phyloP scores from a whole-genome alignment of 495 filamentous ascomycete genomes.

The Aspergillus indologenus region DNA sequence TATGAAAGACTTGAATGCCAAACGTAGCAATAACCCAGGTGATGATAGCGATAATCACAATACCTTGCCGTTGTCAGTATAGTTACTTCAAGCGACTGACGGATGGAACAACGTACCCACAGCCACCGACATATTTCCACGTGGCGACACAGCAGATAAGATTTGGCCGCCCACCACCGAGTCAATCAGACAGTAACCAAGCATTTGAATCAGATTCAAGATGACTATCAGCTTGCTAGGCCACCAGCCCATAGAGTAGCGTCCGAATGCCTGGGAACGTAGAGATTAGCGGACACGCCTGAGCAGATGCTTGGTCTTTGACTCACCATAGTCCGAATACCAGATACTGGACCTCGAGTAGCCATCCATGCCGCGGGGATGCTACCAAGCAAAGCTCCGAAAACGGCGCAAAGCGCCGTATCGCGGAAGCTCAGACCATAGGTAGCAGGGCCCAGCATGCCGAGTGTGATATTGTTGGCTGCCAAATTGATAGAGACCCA shows the following conservation, averaged over 20 bases:
- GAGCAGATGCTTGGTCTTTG: neutral
- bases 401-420: slow-evolving; percentile 60
- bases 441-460: slow-evolving; percentile 68
- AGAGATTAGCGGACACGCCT: neutral
- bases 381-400: slow-evolving; percentile 60
- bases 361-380: slow-evolving; percentile 63
- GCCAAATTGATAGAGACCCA: slow-evolving; percentile 78
- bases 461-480: slow-evolving; percentile 72
- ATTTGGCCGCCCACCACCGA: slow-evolving; percentile 73
- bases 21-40: slow-evolving; percentile 68
- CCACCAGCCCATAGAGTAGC: slow-evolving; percentile 80
- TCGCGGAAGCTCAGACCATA: slow-evolving; percentile 68
- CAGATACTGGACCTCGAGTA: slow-evolving; percentile 68
- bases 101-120: slow-evolving; percentile 46
- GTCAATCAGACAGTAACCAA: slow-evolving; percentile 70
- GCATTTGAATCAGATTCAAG: slow-evolving; percentile 67
- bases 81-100: too few relatives aligned
- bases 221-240: slow-evolving; percentile 70
- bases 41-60: slow-evolving; percentile 65
- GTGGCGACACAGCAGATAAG: slow-evolving; percentile 63
- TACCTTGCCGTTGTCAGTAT: slow-evolving; percentile 42
- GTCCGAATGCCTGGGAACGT: slow-evolving; percentile 51
- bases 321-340: slow-evolving; percentile 65
- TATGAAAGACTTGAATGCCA: slow-evolving; percentile 68
- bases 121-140: slow-evolving; percentile 58